phyloP scores from a whole-genome alignment of 768 basidiomycete species.

The Boletellus emodensis region DNA sequence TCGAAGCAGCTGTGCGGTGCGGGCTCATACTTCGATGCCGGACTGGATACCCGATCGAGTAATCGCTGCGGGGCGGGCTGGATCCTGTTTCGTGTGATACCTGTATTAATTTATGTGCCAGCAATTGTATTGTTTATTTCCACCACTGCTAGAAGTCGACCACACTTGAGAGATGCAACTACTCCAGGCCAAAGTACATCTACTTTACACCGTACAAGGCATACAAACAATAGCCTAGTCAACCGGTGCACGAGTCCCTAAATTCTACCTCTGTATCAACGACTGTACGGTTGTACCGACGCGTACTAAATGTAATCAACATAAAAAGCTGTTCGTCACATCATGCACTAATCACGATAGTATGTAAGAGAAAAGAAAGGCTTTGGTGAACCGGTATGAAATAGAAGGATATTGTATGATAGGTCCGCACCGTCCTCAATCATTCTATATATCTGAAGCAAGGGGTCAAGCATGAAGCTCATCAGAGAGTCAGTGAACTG shows the following conservation, averaged over 20 bases:
- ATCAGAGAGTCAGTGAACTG: background rate
- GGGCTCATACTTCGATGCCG: constrained; percentile 1
- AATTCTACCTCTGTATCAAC: background rate
- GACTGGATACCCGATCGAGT: constrained; percentile 4
- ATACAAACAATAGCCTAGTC: background rate
- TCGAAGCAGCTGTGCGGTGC: background rate
- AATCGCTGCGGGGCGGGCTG: background rate
- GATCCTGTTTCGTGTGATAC: background rate
- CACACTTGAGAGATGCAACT: no score
- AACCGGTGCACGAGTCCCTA: background rate
- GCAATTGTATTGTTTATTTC: background rate
- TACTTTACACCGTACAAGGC: no score
- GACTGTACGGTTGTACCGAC: background rate
- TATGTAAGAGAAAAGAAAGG: constrained; percentile 4
- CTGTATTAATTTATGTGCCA: constrained; percentile 4
- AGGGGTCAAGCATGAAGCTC: background rate
- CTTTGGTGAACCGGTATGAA: constrained; percentile 3
- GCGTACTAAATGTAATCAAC: constrained; percentile 4
- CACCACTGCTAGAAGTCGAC: background rate
- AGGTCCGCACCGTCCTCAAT: constrained; percentile 10
- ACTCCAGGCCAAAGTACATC: no score
- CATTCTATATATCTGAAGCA: constrained; percentile 1
- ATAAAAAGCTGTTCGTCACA: constrained; percentile 1
- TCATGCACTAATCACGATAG: constrained; percentile 7
- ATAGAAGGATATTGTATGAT: constrained; percentile 9